Evolutionary conservation across 495 filamentous ascomycete genomes (phyloP).

Genomic region (Pseudevernia furfuracea): DNA sequence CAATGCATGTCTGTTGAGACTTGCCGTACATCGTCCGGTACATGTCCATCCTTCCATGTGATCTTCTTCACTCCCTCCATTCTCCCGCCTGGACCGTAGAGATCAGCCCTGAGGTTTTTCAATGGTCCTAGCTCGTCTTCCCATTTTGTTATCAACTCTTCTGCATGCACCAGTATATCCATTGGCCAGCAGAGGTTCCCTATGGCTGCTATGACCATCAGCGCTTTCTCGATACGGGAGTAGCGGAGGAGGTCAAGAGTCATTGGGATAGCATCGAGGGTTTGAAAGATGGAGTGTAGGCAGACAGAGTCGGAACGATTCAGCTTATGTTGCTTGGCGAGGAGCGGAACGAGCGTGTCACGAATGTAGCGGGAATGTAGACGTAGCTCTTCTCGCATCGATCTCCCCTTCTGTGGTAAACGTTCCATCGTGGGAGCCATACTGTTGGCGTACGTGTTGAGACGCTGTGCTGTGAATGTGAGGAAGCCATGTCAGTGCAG

Average conservation of each 20-base stretch:
- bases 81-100: slow-evolving; percentile 21
- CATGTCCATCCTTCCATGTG: background rate
- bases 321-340: slow-evolving; percentile 7
- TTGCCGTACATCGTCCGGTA: slow-evolving; percentile 6
- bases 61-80: slow-evolving; percentile 22
- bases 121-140: slow-evolving; percentile 21
- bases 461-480: background rate
- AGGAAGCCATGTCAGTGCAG: background rate
- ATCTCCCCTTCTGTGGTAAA: background rate
- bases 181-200: slow-evolving; percentile 17
- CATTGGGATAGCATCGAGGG: slow-evolving; percentile 13
- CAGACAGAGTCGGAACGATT: background rate
- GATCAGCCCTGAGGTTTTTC: slow-evolving; percentile 20
- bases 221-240: slow-evolving; percentile 24
- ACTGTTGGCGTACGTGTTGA: background rate
- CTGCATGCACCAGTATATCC: slow-evolving; percentile 16
- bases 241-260: slow-evolving; percentile 22
- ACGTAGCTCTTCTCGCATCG: slow-evolving; percentile 12
- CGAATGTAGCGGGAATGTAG: slow-evolving; percentile 23
- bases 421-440: background rate
- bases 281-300: slow-evolving; percentile 15
- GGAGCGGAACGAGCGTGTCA: slow-evolving; percentile 19
- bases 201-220: slow-evolving; percentile 15
- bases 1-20: background rate
- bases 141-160: slow-evolving; percentile 22